Base-by-base conservation (phyloP, 768 basidiomycete species). In the Collybiopsis confluens region DNA sequence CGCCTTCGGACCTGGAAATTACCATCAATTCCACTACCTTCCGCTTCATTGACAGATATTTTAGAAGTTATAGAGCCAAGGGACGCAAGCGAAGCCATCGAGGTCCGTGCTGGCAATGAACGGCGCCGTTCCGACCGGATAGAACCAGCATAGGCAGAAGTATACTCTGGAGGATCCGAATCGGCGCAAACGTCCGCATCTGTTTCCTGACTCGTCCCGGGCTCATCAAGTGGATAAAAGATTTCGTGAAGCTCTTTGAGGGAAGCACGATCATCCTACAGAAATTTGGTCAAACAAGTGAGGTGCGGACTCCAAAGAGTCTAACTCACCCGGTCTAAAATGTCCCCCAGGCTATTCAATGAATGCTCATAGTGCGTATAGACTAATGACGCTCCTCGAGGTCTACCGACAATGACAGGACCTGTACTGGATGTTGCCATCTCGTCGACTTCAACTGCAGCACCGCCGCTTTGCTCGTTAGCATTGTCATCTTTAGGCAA, bases 331-430 rank as follows among this genome's bases (percentile, higher is more conserved):
- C 86, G 73, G 64, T 91, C 88, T 33, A 92, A 73, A 56, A 92
- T 90, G 62, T 90, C 88, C 54, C 79, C 73, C 54, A 92, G 70
- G n/a, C 90, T 91, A 57, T 86, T 85, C 58, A 92, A 68, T 24
- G 90, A 92, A 57, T 88, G 82, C 54, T 89, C 84, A 61, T 90
- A 91, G 57, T 91, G 87, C 58, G 79, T 72, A 67, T 91, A 92
- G 45, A 86, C 77, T 21, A 73, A 60, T 1, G 83, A 83, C 52
- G 68, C 56, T 49, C 66, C 56, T 60, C 36, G 54, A 38, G 43
- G 30, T 28, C 55, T 51, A 4, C 21, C 30, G 23, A 37, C 21
- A 21, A 33, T 26, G n/a, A n/a, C n/a, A 1, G 21, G 7, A 6
- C 30, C 23, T 26, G 10, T 23, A 37, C 23, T 33, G 3, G 30